Percentiles rank a stretch among this genome's conserved stretches.
phyloP scores from a whole-genome alignment of 768 basidiomycete species.

The Tubosaeta brunneosetosa region DNA sequence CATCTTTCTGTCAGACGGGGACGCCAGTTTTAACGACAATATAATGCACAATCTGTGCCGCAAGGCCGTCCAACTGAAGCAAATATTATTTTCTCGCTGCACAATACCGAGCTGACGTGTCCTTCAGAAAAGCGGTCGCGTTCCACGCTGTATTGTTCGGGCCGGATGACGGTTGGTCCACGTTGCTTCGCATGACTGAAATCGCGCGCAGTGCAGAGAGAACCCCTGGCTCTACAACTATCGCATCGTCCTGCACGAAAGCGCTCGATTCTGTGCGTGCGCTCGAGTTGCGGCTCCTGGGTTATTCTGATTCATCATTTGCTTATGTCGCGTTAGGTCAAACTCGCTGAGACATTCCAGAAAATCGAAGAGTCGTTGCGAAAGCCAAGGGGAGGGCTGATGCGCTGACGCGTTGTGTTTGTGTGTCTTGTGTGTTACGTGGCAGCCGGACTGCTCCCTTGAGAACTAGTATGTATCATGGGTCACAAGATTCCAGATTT shows the following conservation, averaged over 20 bases:
- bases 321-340: conserved; percentile 33
- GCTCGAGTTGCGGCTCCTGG: neutral
- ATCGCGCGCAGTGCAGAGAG: conserved; percentile 47
- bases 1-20: conserved; percentile 45
- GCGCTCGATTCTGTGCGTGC: conserved; percentile 46
- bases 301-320: too few species aligned
- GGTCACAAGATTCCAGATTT: too few species aligned
- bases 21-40: conserved; percentile 33
- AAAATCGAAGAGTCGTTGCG: conserved; percentile 51
- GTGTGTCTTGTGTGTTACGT: neutral
- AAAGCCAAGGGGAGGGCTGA: conserved; percentile 51
- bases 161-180: conserved; percentile 13
- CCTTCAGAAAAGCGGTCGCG: conserved; percentile 46
- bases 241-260: conserved; percentile 45
- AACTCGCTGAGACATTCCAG: conserved; percentile 54
- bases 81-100: neutral
- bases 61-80: conserved; percentile 36
- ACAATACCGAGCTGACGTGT: neutral
- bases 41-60: conserved; percentile 20
- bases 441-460: too few species aligned
- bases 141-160: conserved; percentile 60
- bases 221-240: conserved; percentile 27
- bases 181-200: conserved; percentile 47
- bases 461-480: too few species aligned
- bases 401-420: conserved; percentile 22